Evolutionary conservation across 768 basidiomycete genomes (phyloP).

Genomic region (Pisolithus marmoratus): DNA sequence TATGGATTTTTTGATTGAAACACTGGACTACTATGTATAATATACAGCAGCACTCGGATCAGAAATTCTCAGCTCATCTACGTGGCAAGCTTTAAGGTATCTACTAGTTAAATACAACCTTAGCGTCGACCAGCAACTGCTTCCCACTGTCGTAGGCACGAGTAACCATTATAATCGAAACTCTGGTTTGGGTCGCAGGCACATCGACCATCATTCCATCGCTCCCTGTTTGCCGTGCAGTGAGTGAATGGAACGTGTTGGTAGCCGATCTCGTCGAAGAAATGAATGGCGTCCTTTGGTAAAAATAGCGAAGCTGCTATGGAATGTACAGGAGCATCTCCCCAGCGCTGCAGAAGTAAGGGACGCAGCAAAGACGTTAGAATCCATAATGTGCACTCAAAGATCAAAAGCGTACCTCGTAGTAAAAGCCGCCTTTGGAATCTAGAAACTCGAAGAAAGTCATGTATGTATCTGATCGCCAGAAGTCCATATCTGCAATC

Average conservation of each 20-base stretch:
- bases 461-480: slow-evolving; percentile 76
- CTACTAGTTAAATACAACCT: not conserved
- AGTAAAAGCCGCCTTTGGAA: slow-evolving; percentile 78
- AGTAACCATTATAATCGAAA: slow-evolving; percentile 26
- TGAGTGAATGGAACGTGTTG: slow-evolving; percentile 25
- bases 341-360: slow-evolving; percentile 61
- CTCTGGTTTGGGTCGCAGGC: slow-evolving; percentile 16
- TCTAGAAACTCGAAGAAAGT: slow-evolving; percentile 86
- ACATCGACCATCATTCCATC: slow-evolving; percentile 18
- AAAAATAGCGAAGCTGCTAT: slow-evolving; percentile 91
- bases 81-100: no score
- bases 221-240: slow-evolving; percentile 15
- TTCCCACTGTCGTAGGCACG: slow-evolving; percentile 22
- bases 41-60: no score
- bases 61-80: no score
- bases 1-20: no score
- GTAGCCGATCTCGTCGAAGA: slow-evolving; percentile 83
- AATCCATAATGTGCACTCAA: not conserved
- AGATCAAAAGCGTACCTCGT: slow-evolving; percentile 48
- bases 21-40: no score
- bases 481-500: slow-evolving; percentile 80
- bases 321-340: slow-evolving; percentile 88
- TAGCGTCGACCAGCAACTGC: not conserved
- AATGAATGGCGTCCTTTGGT: slow-evolving; percentile 85
- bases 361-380: not conserved